Evolutionary conservation across 2,329 filamentous ascomycete genomes (phyloP).

Genomic region (Calycina herbarum): DNA sequence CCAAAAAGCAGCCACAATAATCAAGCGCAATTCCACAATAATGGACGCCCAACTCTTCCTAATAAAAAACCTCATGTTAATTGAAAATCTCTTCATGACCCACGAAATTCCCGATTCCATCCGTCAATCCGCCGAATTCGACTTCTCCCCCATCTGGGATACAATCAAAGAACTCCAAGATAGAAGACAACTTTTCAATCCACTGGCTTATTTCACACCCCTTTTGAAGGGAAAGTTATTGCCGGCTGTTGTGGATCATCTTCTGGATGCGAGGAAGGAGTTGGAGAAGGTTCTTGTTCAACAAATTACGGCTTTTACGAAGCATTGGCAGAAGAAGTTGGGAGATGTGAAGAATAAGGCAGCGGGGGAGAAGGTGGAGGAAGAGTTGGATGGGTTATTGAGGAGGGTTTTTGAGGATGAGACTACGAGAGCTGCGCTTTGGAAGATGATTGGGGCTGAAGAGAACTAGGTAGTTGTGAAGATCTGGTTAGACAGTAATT

Average conservation of each 20-base stretch:
- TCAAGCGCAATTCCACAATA: conserved; percentile 61
- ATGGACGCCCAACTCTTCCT: conserved; percentile 87
- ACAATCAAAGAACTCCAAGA: conserved; percentile 51
- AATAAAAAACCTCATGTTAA: conserved; percentile 88
- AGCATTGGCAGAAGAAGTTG: conserved; percentile 54
- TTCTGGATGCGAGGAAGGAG: conserved; percentile 63
- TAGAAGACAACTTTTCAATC: conserved; percentile 54
- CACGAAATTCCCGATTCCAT: conserved; percentile 80
- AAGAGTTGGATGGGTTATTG: conserved; percentile 57
- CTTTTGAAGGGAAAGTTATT: conserved; percentile 42
- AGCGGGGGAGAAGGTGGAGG: conserved; percentile 52
- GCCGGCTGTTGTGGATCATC: conserved; percentile 41
- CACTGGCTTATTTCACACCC: conserved; percentile 44
- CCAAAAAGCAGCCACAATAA: conserved; percentile 70
- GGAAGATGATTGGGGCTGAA: conserved; percentile 37
- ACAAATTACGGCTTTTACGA: conserved; percentile 63
- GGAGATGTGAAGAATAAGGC: conserved; percentile 49
- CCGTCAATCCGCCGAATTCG: conserved; percentile 54
- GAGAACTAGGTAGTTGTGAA: conserved; percentile 17
- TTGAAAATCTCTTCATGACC: conserved; percentile 94
- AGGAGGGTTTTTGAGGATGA: conserved; percentile 51
- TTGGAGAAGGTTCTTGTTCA: conserved; percentile 62
- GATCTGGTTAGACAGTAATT: no score
- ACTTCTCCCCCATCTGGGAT: conserved; percentile 66
- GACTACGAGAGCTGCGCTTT: conserved; percentile 35